Percentiles rank a stretch among this genome's conserved stretches.
Evolutionary conservation across 2,329 filamentous ascomycete genomes (phyloP).

Genomic region (Colletotrichum agaves): DNA sequence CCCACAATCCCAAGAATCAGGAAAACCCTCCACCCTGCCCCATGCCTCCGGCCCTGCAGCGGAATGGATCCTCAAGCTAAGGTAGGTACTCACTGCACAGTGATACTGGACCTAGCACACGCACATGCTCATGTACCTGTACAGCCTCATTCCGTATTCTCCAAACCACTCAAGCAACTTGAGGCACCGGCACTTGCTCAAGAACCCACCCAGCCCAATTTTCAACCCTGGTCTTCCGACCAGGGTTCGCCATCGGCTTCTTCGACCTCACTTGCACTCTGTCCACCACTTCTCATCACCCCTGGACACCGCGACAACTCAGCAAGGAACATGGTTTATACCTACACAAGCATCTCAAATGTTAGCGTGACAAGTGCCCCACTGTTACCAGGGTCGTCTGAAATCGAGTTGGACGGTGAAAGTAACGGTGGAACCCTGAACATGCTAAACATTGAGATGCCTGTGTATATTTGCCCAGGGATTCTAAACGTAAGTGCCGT

Average conservation of each 20-base stretch:
- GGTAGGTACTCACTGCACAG: too few relatives aligned
- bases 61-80: neutral
- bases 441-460: too few relatives aligned
- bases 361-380: too few relatives aligned
- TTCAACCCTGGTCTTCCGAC: constrained; percentile 25
- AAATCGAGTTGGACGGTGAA: too few relatives aligned
- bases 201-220: constrained; percentile 33
- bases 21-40: constrained; percentile 19
- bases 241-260: constrained; percentile 22
- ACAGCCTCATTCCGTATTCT: constrained; percentile 29
- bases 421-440: too few relatives aligned
- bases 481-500: too few relatives aligned
- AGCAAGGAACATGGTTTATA: constrained; percentile 31
- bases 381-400: too few relatives aligned
- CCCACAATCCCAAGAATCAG: constrained; percentile 21
- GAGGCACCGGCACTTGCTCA: constrained; percentile 36
- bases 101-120: neutral
- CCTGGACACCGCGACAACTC: constrained; percentile 4
- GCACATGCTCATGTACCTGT: constrained; percentile 12
- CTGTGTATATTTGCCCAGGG: too few relatives aligned
- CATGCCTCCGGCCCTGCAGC: constrained; percentile 27
- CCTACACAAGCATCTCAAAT: too few relatives aligned
- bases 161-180: constrained; percentile 32
- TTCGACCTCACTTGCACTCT: constrained; percentile 29
- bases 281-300: constrained; percentile 14